These are phyloP conservation scores for Plectosphaerella cucumerina DNA, from an alignment of 2,329 filamentous ascomycete species.

Conservation along the genomic window DNA sequence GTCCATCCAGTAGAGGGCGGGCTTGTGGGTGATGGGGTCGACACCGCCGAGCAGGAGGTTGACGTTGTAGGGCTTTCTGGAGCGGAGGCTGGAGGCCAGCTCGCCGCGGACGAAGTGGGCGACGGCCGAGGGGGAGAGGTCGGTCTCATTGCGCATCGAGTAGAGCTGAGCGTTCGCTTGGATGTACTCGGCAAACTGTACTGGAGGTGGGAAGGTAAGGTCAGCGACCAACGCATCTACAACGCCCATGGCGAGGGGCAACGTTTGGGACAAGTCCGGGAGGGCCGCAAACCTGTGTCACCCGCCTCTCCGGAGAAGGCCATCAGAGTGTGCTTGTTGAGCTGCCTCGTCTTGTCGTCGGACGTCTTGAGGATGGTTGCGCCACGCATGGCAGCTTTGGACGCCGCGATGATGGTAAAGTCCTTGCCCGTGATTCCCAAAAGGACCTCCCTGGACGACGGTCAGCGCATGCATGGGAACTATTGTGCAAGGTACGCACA, in stretches of 20 bases:
- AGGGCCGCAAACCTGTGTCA: conserved; percentile 67
- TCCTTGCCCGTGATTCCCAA: conserved; percentile 98
- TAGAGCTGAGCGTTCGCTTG: conserved; percentile 98
- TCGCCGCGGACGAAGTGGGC: conserved; percentile 93
- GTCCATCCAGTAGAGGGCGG: conserved; percentile 93
- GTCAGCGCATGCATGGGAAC: background rate
- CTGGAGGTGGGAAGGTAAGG: conserved; percentile 40
- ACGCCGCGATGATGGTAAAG: conserved; percentile 96
- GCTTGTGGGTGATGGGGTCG: conserved; percentile 86
- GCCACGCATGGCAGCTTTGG: conserved; percentile 97
- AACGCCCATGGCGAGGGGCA: background rate
- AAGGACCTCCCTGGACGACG: conserved; percentile 77
- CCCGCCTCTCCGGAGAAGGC: conserved; percentile 95
- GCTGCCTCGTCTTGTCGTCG: conserved; percentile 91
- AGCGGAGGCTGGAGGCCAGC: conserved; percentile 84
- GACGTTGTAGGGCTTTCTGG: conserved; percentile 91
- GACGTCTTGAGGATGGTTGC: conserved; percentile 90
- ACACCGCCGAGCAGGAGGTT: conserved; percentile 94
- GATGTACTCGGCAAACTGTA: conserved; percentile 99
- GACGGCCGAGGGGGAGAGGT: conserved; percentile 83
- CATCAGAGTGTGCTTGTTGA: conserved; percentile 94
- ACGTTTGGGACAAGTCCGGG: background rate
- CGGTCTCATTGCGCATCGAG: conserved; percentile 94
- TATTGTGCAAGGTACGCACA: conserved; percentile 16
- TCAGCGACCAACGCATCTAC: conserved; percentile 3